Evolutionary conservation across 2,329 filamentous ascomycete species (phyloP).

Genomic region (Alternaria sp.): DNA sequence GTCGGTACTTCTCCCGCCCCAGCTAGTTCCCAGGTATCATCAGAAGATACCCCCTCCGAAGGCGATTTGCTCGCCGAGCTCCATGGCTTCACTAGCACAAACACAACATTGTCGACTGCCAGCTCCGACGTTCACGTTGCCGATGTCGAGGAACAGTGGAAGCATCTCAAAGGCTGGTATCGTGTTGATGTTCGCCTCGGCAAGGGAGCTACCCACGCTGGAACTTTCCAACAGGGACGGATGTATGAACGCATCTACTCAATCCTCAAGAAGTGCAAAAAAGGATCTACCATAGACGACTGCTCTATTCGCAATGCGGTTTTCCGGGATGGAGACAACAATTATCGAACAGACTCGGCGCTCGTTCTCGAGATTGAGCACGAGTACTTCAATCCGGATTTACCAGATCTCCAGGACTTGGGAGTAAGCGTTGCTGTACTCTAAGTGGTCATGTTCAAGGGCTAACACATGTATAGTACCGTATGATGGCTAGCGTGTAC

Average conservation of each 20-base stretch:
- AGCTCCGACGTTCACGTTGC: neutral
- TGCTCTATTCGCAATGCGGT: neutral
- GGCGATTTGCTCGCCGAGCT: neutral
- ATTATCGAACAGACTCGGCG: neutral
- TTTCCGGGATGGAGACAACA: neutral
- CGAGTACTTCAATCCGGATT: neutral
- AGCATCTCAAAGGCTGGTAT: slow-evolving; percentile 3
- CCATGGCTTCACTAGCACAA: neutral
- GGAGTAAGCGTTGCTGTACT: neutral
- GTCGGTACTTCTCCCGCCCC: neutral
- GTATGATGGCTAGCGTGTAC: slow-evolving; percentile 4
- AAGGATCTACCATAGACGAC: neutral
- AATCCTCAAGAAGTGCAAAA: neutral
- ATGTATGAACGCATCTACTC: slow-evolving; percentile 6
- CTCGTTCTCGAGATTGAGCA: neutral
- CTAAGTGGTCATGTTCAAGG: neutral
- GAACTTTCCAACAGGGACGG: slow-evolving; percentile 2
- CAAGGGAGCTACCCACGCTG: neutral
- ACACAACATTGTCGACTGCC: neutral
- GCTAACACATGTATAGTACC: neutral
- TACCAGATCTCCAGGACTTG: neutral
- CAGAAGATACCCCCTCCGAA: neutral
- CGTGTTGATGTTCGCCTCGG: slow-evolving; percentile 4
- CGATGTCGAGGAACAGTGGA: neutral
- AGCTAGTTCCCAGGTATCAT: neutral